A percentile compares a stretch with the other conserved stretches of the same genome.
phyloP scores from a whole-genome alignment of 306 rosid genomes.

The Glycine soja region DNA sequence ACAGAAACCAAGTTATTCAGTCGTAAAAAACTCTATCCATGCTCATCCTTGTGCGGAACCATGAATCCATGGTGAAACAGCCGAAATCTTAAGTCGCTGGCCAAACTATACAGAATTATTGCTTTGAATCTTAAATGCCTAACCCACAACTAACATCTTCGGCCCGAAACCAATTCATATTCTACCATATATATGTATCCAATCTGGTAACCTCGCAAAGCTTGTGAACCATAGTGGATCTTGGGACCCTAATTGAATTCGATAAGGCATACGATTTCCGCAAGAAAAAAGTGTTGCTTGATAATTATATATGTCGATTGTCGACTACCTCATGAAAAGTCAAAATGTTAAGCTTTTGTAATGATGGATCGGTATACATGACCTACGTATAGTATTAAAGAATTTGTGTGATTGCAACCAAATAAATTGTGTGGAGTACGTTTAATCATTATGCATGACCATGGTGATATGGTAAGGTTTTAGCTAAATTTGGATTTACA shows the following conservation, averaged over 20 bases:
- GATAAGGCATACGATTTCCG: neutral
- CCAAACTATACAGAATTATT: too few species aligned
- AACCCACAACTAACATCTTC: too few species aligned
- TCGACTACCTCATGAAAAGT: neutral
- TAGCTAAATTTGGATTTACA: neutral
- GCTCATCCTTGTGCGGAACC: too few species aligned
- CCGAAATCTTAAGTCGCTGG: too few species aligned
- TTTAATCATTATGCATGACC: neutral
- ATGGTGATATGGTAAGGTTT: neutral
- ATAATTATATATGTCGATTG: neutral
- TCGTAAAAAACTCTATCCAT: too few species aligned
- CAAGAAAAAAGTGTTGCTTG: neutral
- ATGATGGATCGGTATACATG: neutral
- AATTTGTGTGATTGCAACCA: neutral
- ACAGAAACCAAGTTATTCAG: too few species aligned
- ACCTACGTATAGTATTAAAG: neutral
- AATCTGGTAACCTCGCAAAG: too few species aligned
- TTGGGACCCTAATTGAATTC: neutral
- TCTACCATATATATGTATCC: too few species aligned
- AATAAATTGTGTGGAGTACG: neutral
- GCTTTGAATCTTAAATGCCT: too few species aligned
- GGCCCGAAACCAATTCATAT: too few species aligned
- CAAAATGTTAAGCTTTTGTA: neutral
- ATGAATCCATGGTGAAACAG: too few species aligned
- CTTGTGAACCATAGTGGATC: too few species aligned